Base-by-base conservation (phyloP, 1,139 yeast species). In the Geotrichum citri-aurantii region DNA sequence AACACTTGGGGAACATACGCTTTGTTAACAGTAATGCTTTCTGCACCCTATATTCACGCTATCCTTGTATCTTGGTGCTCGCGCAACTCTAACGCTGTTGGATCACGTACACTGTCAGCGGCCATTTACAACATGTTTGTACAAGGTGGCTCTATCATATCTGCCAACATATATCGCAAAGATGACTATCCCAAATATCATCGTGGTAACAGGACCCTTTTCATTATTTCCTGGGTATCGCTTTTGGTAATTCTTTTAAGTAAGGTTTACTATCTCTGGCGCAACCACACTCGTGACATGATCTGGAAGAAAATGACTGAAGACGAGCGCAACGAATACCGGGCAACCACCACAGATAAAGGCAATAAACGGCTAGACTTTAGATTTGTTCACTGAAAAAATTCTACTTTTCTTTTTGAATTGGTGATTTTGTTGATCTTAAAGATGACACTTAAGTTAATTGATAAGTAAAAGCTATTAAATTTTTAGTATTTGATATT, bases 301-400 rank as follows among this genome's bases (percentile, higher is more conserved):
- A 67, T 66, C 12, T 84, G 89, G 89, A 65, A 70, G 57, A 65
- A 70, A 2, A 69, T 83, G 80, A 67, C 79, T 3, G 67, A 65
- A 1, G 81, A 80, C 19, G 83, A 84, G 64, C 75, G 75, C 64
- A 74, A 72, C 8, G 66, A 74, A 14, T 84, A 85, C 65, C 66
- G 76, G 37, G 61, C 62, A 5, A 74, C 66, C n/a, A 77, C 83
- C 6, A 73, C 66, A 0, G 84, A 83, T 64, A 71, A 69, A 49
- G 88, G 88, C 12, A 82, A 80, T 63, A 77, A 77, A 66, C 71
- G 87, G 42, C 71, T 84, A 50, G 85, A 84, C 66, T 84, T 83
- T 62, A 63, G 74, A 55, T 76, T 74, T 62, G 68, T 64, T 24
- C 44, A 37, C 21, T 37, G 17, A n/a, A 37, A n/a, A 37, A 26